Base-by-base conservation (phyloP, 768 basidiomycete species). In the Harrya chromipes region DNA sequence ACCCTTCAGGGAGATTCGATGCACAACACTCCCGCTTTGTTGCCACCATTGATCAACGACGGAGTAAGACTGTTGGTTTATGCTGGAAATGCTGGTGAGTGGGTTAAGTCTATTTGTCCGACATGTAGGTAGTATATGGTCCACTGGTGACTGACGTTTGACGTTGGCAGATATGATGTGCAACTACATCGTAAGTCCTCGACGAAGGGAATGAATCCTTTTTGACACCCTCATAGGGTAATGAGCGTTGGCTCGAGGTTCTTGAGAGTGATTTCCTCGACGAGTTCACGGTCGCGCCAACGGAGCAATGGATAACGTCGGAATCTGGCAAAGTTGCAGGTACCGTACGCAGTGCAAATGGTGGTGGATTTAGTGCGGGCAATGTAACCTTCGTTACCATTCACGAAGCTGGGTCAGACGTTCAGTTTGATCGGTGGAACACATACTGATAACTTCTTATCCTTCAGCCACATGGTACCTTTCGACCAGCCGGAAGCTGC, bases 401-500 rank as follows among this genome's bases (percentile, higher is more conserved):
- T 29, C 72, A 80, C 57, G 84, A 88, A 58, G 90, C 93, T 24
- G 94, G 94, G 78, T 93, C 68, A 56, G 84, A 69, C 8, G 24
- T 49, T 44, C 26, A 17, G 31, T 16, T 4, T 42, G 37, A 46
- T 20, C 10, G 1, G 7, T 8, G 10, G 35, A 38, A 21, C 16
- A 1, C 16, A 9, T 23, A 33, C 23, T 63, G 36, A 62, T 45
- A 4, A 4, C n/a, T 48, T 47, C 35, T 40, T 47, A 33, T 39
- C 54, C 53, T 50, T 6, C 58, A 90, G 89, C 31, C 90, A 92
- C 64, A 88, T 93, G 91, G 90, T 90, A 8, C 92, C 93, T 5
- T 84, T 78, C 61, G 91, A 97, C 68, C 91, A 94, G 62, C 87
- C 93, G 1, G 87, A 90, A 60, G 93, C 84, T 35, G 82, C 92